A percentile compares a stretch with the other conserved stretches of the same genome.
Conservation (phyloP, 495 filamentous ascomycete species). For the Talaromyces wortmannii region DNA sequence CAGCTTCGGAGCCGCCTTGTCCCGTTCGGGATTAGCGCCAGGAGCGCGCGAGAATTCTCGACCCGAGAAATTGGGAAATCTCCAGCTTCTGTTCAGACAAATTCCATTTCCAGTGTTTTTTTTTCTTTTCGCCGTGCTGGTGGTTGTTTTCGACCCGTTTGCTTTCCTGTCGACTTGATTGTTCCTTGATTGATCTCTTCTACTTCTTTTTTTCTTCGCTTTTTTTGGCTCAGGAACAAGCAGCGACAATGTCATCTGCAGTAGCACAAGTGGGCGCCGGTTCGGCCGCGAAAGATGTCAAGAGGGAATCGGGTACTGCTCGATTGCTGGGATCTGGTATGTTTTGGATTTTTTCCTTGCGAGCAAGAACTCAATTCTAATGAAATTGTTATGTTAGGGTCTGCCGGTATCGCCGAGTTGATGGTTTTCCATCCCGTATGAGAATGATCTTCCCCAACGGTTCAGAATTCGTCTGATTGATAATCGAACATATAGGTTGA, state of each 20-base stretch:
- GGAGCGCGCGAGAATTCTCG: neutral
- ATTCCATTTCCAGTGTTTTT: neutral
- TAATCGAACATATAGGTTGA: conserved; percentile 59
- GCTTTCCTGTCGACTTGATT: conserved; percentile 4
- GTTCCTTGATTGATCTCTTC: neutral
- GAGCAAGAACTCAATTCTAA: neutral
- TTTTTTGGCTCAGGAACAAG: neutral
- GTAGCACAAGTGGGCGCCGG: conserved; percentile 37
- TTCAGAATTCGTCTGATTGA: neutral
- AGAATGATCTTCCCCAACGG: conserved; percentile 4
- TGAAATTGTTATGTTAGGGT: conserved; percentile 50
- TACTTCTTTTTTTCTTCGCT: neutral
- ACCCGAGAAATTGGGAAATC: neutral
- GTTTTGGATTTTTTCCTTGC: conserved; percentile 8
- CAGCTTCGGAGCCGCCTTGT: neutral
- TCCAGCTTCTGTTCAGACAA: neutral
- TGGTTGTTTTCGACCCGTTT: neutral
- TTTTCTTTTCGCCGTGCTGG: neutral
- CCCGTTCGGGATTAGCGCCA: neutral
- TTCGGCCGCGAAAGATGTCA: conserved; percentile 54
- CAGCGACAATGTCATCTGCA: conserved; percentile 43
- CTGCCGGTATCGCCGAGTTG: conserved; percentile 91
- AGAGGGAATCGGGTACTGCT: conserved; percentile 86
- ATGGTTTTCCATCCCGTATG: conserved; percentile 93
- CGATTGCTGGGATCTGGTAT: conserved; percentile 87